phyloP scores from a whole-genome alignment of 768 basidiomycete genomes.

The Hysterangium stoloniferum region DNA sequence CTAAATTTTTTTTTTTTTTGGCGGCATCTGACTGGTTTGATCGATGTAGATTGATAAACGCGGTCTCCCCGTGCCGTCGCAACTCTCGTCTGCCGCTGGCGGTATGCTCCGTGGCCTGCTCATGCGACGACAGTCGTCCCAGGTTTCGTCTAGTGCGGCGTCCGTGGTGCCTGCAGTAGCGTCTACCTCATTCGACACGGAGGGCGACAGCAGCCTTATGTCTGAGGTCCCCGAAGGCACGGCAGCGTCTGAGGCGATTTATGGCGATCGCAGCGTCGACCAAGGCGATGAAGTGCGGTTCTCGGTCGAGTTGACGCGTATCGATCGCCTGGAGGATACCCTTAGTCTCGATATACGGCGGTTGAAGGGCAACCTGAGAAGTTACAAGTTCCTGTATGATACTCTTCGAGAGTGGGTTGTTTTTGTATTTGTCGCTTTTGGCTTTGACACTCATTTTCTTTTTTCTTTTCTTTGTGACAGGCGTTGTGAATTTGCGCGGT shows the following conservation, averaged over 20 bases:
- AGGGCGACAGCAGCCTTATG: conserved; percentile 22
- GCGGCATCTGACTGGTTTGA: conserved; percentile 13
- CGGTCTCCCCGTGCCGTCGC: conserved; percentile 78
- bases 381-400: conserved; percentile 90
- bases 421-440: conserved; percentile 6
- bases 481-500: conserved; percentile 5
- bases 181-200: conserved; percentile 34
- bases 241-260: conserved; percentile 48
- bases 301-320: conserved; percentile 85
- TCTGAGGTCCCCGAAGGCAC: conserved; percentile 26
- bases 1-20: conserved; percentile 6
- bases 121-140: conserved; percentile 86
- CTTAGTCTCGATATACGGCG: conserved; percentile 89
- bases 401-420: conserved; percentile 70
- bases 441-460: neutral
- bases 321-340: conserved; percentile 85
- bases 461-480: neutral
- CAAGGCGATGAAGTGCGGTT: conserved; percentile 95
- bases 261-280: conserved; percentile 76
- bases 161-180: conserved; percentile 18
- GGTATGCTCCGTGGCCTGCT: conserved; percentile 84
- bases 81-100: conserved; percentile 50
- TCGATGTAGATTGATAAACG: conserved; percentile 72
- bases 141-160: conserved; percentile 42
- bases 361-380: conserved; percentile 85